A percentile compares a stretch with the other conserved stretches of the same genome.
Evolutionary conservation across 1,284 basidiomycete genomes (phyloP).

Genomic region (Inonotus obliquus): DNA sequence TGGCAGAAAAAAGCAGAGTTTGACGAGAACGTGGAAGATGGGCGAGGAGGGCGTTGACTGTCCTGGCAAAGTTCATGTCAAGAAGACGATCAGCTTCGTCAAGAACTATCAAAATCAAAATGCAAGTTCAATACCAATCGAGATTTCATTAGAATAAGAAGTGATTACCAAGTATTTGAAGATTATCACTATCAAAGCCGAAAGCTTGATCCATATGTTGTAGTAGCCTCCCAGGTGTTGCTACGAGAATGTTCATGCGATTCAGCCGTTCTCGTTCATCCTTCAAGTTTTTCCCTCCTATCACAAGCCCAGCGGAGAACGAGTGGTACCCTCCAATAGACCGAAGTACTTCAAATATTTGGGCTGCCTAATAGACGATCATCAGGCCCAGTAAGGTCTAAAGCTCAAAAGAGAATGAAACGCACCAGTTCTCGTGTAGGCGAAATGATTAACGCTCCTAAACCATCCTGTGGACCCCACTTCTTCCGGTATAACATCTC

Average conservation of each 20-base stretch:
- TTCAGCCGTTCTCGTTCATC: constrained; percentile 87
- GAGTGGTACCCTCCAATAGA: constrained; percentile 88
- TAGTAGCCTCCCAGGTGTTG: constrained; percentile 90
- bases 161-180: constrained; percentile 83
- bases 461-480: constrained; percentile 80
- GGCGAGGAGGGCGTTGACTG: constrained; percentile 84
- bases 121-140: not conserved
- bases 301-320: constrained; percentile 94
- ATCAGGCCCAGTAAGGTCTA: not conserved
- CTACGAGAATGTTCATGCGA: constrained; percentile 96
- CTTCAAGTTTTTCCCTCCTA: constrained; percentile 94
- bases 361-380: constrained; percentile 64
- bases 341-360: constrained; percentile 94
- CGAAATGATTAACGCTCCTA: constrained; percentile 92
- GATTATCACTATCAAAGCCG: constrained; percentile 87
- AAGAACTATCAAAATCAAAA: constrained; percentile 66
- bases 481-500: constrained; percentile 70
- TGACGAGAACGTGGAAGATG: constrained; percentile 86
- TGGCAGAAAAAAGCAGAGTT: constrained; percentile 95
- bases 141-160: not conserved
- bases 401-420: not conserved
- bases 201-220: constrained; percentile 99
- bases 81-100: constrained; percentile 97
- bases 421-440: constrained; percentile 88
- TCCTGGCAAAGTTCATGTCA: constrained; percentile 93